phyloP scores from a whole-genome alignment of 1,139 yeast genomes.

The Lodderomyces margitis region DNA sequence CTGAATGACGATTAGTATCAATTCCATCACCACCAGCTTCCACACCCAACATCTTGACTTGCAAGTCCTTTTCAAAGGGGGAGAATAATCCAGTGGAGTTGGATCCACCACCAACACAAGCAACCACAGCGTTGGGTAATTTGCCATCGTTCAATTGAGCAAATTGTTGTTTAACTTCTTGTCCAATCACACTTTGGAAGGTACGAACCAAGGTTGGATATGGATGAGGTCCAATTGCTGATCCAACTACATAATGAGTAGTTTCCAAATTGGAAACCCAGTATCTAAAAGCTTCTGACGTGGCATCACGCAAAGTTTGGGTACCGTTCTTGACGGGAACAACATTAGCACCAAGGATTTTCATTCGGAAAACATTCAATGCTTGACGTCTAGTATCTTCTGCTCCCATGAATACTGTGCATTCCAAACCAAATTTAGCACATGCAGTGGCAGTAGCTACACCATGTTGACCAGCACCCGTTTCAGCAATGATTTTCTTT shows the following conservation, averaged over 20 bases:
- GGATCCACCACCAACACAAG: constrained; percentile 99
- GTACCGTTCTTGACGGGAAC: constrained; percentile 94
- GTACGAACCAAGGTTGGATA: constrained; percentile 97
- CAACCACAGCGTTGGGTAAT: constrained; percentile 90
- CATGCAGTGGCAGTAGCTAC: constrained; percentile 99
- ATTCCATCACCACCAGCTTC: constrained; percentile 99
- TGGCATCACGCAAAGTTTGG: constrained; percentile 93
- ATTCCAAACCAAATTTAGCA: constrained; percentile 93
- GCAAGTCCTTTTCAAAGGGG: constrained; percentile 79
- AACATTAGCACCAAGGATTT: constrained; percentile 92
- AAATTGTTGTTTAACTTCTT: constrained; percentile 91
- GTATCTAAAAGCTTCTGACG: constrained; percentile 91
- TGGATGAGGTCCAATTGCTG: constrained; percentile 99
- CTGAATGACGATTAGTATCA: constrained; percentile 83
- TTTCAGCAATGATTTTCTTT: constrained; percentile 89
- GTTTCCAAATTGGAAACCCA: constrained; percentile 89
- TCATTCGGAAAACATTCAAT: constrained; percentile 94
- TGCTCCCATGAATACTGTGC: constrained; percentile 99
- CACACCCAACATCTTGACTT: constrained; percentile 83
- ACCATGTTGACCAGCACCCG: constrained; percentile 99
- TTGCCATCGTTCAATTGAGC: constrained; percentile 72
- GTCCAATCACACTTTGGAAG: constrained; percentile 95
- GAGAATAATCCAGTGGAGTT: constrained; percentile 95
- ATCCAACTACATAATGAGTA: constrained; percentile 94
- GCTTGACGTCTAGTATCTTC: constrained; percentile 99